A percentile compares a stretch with the other conserved stretches of the same genome.
Evolutionary conservation across 331 rosid species (phyloP).

Genomic region (Arachis monticola): DNA sequence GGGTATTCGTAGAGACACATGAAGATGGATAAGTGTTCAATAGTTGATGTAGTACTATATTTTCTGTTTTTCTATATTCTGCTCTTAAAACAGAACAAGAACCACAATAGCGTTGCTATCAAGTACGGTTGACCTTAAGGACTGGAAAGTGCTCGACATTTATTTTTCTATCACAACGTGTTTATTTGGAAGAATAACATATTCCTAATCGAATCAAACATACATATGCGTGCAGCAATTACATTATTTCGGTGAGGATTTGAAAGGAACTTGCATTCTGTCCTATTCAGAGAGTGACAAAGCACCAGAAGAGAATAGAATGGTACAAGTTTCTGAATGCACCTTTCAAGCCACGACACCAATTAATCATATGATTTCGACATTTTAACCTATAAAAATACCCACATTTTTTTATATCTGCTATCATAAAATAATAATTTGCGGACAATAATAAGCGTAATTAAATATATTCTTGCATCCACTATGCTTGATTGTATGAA

Average conservation of each 20-base stretch:
- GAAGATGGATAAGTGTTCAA: too few species aligned
- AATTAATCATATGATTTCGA: constrained; percentile 24
- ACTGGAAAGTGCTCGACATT: constrained; percentile 25
- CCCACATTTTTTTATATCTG: too few species aligned
- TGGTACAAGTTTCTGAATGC: constrained; percentile 26
- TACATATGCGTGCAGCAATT: not conserved
- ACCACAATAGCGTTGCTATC: too few species aligned
- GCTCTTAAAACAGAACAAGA: too few species aligned
- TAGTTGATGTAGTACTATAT: too few species aligned
- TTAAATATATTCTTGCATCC: not conserved
- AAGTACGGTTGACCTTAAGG: not conserved
- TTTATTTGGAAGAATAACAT: not conserved
- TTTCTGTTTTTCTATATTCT: too few species aligned
- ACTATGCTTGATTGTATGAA: too few species aligned
- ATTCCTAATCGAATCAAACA: constrained; percentile 29
- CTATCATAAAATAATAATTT: too few species aligned
- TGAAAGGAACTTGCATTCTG: constrained; percentile 9
- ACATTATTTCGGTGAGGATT: too few species aligned
- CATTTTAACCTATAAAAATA: constrained; percentile 23
- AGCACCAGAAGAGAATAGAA: constrained; percentile 20
- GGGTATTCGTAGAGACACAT: too few species aligned
- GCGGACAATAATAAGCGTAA: not conserved
- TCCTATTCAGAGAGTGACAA: constrained; percentile 29
- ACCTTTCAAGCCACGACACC: constrained; percentile 27
- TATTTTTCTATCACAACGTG: constrained; percentile 28